Conservation (phyloP, 306 rosid genomes). For the Cotoneaster glaucophyllus region DNA sequence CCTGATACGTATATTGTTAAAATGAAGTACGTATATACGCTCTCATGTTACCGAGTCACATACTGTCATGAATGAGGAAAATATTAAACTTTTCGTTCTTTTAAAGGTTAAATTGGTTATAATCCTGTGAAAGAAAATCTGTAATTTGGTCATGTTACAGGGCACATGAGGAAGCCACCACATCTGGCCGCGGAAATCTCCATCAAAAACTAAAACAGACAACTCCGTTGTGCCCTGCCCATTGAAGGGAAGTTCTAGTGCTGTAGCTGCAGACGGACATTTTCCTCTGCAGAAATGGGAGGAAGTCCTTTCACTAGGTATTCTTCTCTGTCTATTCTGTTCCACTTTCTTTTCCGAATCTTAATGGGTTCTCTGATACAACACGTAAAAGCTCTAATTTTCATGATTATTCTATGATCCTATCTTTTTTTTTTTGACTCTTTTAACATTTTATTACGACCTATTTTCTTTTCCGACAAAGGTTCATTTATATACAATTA, state of each 20-base stretch:
- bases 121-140: neutral
- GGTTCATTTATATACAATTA: too few species aligned
- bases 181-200: neutral
- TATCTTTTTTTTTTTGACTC: too few species aligned
- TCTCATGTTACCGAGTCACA: neutral
- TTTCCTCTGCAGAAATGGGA: neutral
- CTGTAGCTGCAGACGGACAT: neutral
- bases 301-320: neutral
- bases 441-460: too few species aligned
- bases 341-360: neutral
- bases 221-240: neutral
- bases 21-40: neutral
- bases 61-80: neutral
- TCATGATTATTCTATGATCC: too few species aligned
- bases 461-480: too few species aligned
- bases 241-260: neutral
- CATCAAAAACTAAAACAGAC: neutral
- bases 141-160: neutral
- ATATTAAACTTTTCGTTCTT: neutral
- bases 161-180: neutral
- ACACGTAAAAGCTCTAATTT: too few species aligned
- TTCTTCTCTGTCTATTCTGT: neutral
- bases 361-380: too few species aligned
- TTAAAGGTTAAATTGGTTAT: neutral
- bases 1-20: neutral